Evolutionary conservation across 176 grass and related monocot genomes (phyloP).

Genomic region (Triticum urartu): DNA sequence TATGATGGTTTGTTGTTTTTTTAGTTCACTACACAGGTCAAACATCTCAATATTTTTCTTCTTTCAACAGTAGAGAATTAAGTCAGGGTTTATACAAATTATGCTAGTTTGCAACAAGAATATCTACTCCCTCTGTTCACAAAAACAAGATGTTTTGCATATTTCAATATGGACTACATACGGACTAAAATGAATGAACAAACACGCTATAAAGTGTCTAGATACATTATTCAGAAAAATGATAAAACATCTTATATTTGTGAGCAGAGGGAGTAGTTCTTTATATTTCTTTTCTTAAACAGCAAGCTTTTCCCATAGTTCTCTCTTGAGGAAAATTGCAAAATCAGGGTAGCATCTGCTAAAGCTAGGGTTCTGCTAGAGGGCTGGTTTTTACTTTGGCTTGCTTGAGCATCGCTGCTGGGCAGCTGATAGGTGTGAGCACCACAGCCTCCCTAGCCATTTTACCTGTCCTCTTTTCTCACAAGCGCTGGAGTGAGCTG

Average conservation of each 20-base stretch:
- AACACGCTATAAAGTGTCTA: too few species aligned
- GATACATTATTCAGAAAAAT: too few species aligned
- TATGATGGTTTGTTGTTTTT: not conserved
- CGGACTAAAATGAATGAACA: too few species aligned
- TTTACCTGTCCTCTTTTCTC: not conserved
- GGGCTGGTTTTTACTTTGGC: not conserved
- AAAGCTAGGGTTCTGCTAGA: not conserved
- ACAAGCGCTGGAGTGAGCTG: not conserved
- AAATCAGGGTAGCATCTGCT: not conserved
- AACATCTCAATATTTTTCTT: conserved; percentile 7
- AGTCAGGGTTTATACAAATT: not conserved
- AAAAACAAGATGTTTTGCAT: too few species aligned
- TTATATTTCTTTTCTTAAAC: not conserved
- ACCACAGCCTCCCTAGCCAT: not conserved
- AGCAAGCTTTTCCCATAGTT: not conserved
- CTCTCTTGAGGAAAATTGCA: not conserved
- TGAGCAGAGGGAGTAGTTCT: not conserved
- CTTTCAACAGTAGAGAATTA: not conserved
- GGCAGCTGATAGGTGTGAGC: not conserved
- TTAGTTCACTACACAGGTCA: not conserved
- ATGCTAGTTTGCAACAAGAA: not conserved
- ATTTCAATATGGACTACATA: too few species aligned
- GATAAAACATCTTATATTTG: too few species aligned
- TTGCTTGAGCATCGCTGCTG: not conserved
- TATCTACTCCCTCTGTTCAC: not conserved